These are phyloP conservation scores for Ustilago shanxiensis DNA, from an alignment of 1,284 basidiomycete genomes.

Conservation along the genomic window DNA sequence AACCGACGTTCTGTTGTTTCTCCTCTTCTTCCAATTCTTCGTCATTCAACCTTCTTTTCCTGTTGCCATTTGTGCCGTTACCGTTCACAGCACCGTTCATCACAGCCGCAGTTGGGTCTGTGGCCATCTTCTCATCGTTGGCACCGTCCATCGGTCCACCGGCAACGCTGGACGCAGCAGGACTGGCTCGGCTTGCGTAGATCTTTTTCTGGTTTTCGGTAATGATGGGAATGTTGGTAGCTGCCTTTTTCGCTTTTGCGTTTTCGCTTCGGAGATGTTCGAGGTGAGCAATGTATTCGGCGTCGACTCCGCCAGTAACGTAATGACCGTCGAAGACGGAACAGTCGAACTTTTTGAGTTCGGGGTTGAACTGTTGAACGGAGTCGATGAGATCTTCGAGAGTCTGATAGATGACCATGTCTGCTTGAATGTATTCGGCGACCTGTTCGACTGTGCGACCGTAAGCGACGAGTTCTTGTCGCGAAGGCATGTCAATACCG, in stretches of 20 bases:
- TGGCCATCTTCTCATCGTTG: conserved; percentile 52
- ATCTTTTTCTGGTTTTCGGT: conserved; percentile 49
- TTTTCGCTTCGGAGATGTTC: conserved; percentile 88
- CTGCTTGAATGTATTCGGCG: conserved; percentile 88
- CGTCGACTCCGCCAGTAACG: conserved; percentile 94
- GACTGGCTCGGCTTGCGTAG: conserved; percentile 44
- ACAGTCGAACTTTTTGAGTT: conserved; percentile 88
- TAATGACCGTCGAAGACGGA: conserved; percentile 98
- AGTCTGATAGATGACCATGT: conserved; percentile 97
- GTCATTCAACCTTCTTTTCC: conserved; percentile 35
- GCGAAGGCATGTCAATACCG: conserved; percentile 99
- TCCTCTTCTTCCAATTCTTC: conserved; percentile 48
- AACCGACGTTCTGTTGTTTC: conserved; percentile 50
- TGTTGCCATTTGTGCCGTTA: conserved; percentile 29
- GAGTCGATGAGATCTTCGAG: conserved; percentile 87
- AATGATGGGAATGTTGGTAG: conserved; percentile 42
- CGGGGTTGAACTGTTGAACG: conserved; percentile 87
- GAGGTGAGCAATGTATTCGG: conserved; percentile 82
- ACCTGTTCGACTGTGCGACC: conserved; percentile 82
- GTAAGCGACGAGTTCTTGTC: conserved; percentile 91
- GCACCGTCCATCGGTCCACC: conserved; percentile 28
- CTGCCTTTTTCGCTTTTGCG: conserved; percentile 74
- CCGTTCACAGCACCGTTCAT: conserved; percentile 6
- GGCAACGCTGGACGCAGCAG: conserved; percentile 39
- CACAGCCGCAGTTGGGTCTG: conserved; percentile 18